Percentiles rank a stretch among this genome's conserved stretches.
Conservation (phyloP, 352 stramenopile genomes). For the Phytophthora agathidicida region DNA sequence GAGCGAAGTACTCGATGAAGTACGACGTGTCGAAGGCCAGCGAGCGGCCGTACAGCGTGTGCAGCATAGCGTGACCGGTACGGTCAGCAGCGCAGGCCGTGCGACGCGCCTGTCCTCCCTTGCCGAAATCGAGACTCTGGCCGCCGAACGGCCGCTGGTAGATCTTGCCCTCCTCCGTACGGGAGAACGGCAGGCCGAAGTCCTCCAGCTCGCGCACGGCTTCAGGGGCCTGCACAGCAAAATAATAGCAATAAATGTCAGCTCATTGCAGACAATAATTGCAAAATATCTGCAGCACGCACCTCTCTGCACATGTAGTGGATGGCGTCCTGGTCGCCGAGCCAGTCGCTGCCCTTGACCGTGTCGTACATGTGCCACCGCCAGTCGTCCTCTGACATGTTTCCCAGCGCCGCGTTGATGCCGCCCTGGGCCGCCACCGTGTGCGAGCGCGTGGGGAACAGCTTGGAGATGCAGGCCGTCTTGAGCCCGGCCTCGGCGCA, state of each 20-base stretch:
- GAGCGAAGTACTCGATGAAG: conserved; percentile 98
- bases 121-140: conserved; percentile 95
- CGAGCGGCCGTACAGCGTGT: conserved; percentile 96
- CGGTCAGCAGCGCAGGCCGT: conserved; percentile 95
- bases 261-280: conserved; percentile 43
- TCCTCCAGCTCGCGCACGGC: conserved; percentile 95
- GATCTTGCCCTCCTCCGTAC: conserved; percentile 97
- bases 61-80: conserved; percentile 97
- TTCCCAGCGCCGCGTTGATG: conserved; percentile 97
- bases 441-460: conserved; percentile 97
- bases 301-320: conserved; percentile 98
- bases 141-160: conserved; percentile 97
- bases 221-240: conserved; percentile 36
- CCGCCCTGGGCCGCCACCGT: conserved; percentile 97
- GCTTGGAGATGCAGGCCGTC: conserved; percentile 97
- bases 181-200: conserved; percentile 96
- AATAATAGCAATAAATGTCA: conserved; percentile 1
- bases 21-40: conserved; percentile 97
- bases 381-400: conserved; percentile 98
- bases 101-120: conserved; percentile 95
- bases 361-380: conserved; percentile 98
- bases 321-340: conserved; percentile 98
- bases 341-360: conserved; percentile 97
- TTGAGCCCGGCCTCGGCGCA: conserved; percentile 94
- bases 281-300: conserved; percentile 5